phyloP scores from a whole-genome alignment of 345 rosid genomes.

The Boechera divaricarpa region DNA sequence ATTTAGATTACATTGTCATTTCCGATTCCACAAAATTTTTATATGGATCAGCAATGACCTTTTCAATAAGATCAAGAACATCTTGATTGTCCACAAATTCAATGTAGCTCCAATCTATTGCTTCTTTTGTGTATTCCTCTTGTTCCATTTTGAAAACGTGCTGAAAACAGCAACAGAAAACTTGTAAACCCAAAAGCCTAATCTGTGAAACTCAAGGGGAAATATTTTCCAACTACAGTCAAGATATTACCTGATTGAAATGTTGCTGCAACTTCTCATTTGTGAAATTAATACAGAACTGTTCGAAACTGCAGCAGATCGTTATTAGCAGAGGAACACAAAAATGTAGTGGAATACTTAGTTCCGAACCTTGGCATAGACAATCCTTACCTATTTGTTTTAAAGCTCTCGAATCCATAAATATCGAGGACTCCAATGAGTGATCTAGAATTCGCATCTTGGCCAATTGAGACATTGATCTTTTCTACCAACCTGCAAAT shows the following conservation, averaged over 20 bases:
- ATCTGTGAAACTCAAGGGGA: not conserved
- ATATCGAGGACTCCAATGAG: constrained; percentile 94
- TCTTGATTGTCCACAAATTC: constrained; percentile 96
- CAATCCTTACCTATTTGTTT: constrained; percentile 67
- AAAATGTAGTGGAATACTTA: not conserved
- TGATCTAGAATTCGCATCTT: constrained; percentile 78
- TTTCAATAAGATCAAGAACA: constrained; percentile 93
- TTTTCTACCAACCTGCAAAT: constrained; percentile 79
- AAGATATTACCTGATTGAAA: constrained; percentile 79
- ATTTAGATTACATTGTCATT: not conserved
- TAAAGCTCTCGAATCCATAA: constrained; percentile 95
- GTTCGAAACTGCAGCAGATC: constrained; percentile 62
- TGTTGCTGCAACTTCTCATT: constrained; percentile 98
- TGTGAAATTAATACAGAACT: constrained; percentile 55
- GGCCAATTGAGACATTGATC: constrained; percentile 88
- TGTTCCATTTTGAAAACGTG: constrained; percentile 99
- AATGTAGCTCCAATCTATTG: constrained; percentile 95
- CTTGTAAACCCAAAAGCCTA: constrained; percentile 21
- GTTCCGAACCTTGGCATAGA: not conserved
- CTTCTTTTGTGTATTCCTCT: constrained; percentile 93
- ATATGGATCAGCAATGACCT: constrained; percentile 52
- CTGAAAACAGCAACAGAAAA: constrained; percentile 51
- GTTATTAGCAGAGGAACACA: constrained; percentile 24
- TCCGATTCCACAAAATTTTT: not conserved
- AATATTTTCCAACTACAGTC: constrained; percentile 11